phyloP scores from a whole-genome alignment of 2,329 filamentous ascomycete genomes.

The Fusarium poae region DNA sequence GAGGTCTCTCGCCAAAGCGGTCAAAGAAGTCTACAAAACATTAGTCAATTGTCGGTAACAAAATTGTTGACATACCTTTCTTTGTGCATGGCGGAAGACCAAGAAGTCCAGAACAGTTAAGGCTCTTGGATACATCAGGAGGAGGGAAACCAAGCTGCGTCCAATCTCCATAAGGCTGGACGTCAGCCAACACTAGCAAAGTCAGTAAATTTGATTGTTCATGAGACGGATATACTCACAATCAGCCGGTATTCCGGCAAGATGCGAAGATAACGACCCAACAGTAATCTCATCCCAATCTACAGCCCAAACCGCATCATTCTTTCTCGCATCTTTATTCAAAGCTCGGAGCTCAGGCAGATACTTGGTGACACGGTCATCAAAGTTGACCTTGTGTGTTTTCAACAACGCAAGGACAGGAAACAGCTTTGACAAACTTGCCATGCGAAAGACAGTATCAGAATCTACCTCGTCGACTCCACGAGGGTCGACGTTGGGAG shows the following conservation, averaged over 20 bases:
- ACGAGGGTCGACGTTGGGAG: conserved; percentile 17
- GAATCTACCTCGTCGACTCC: conserved; percentile 17
- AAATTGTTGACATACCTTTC: background rate
- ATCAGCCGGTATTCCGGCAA: conserved; percentile 15
- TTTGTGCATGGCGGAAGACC: conserved; percentile 7
- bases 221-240: fast-evolving
- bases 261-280: conserved; percentile 13
- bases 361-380: conserved; percentile 21
- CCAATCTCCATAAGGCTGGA: conserved; percentile 29
- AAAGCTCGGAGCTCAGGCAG: conserved; percentile 19
- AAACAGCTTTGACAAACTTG: conserved; percentile 22
- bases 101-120: conserved; percentile 27
- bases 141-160: conserved; percentile 6
- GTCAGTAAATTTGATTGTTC: fast-evolving
- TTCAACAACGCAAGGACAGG: conserved; percentile 19
- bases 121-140: background rate
- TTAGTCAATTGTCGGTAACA: fast-evolving
- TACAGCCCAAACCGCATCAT: conserved; percentile 18
- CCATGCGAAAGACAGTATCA: conserved; percentile 22
- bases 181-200: background rate
- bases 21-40: background rate
- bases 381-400: conserved; percentile 1
- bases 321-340: conserved; percentile 15
- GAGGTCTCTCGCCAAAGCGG: conserved; percentile 19
- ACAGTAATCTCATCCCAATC: conserved; percentile 31